Base-by-base conservation (phyloP, 352 stramenopile genomes). In the Thraustochytrium sp. region DNA sequence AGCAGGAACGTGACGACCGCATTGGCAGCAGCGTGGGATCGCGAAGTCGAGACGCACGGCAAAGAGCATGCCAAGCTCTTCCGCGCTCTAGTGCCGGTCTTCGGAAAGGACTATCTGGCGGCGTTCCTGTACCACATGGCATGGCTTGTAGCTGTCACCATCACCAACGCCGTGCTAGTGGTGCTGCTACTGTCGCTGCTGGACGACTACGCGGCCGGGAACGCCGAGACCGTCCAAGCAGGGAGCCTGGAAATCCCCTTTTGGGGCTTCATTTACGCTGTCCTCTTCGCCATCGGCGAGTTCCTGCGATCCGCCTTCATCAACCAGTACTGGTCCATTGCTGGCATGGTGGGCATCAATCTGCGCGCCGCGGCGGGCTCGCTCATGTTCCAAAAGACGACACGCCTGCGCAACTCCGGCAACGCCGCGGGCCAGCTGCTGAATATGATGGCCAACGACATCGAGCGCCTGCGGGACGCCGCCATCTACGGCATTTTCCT, bases 401-500 rank as follows among this genome's bases (percentile, higher is more conserved):
- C 61, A 1, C 55, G 75, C 8, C 11, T 84, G 13, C 29, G 55
- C 13, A 40, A 56, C 55, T 61, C 26, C 13, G 40, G 44, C 44
- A 46, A 73, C 18, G 37, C 75, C 8, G 44, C 62, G 21, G 85
- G 85, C 11, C 51, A 82, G 34, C 44, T 87, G 2, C 29, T 88
- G 23, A 88, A 87, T 51, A 40, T 87, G 21, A 44, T 84, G 68
- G 76, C 48, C 46, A 87, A 85, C 29, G 85, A 87, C 53, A 49
- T 82, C 3, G 44, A 61, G 34, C 51, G 84, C 11, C 72, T 87
- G 29, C 55, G 75, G 13, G 75, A 84, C 5, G 75, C 55, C 21
- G 29, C 8, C 49, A 40, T 40, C 31, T 84, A 84, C 31, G 75
- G 75, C 29, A 49, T 80, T 13, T 84, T 84, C 31, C 9, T 84